Evolutionary conservation across 225 moss, liverwort and hornwort species (phyloP).

Genomic region (Physcomitrellopsis africana): DNA sequence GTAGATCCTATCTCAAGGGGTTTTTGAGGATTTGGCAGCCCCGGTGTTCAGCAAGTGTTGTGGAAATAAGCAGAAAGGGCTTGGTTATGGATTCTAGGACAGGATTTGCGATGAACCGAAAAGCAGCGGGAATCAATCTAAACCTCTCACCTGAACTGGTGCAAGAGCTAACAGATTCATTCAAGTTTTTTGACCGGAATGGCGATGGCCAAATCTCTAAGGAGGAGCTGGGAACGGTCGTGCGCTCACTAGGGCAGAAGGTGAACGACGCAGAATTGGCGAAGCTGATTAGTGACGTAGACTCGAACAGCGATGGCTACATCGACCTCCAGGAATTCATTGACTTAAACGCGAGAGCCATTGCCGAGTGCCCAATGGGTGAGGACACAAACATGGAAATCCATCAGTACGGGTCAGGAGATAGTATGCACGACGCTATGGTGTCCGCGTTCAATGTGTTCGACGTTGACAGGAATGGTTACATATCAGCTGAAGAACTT

Average conservation of each 20-base stretch:
- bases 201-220: slow-evolving; percentile 71
- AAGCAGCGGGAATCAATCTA: slow-evolving; percentile 33
- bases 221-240: slow-evolving; percentile 63
- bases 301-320: slow-evolving; percentile 66
- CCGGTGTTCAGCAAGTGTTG: too few species aligned
- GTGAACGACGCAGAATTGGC: slow-evolving; percentile 54
- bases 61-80: background rate
- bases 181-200: slow-evolving; percentile 66
- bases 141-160: slow-evolving; percentile 49
- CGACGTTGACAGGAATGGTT: slow-evolving; percentile 62
- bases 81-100: slow-evolving; percentile 33
- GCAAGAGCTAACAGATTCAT: slow-evolving; percentile 76
- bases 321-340: slow-evolving; percentile 79
- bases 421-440: slow-evolving; percentile 42
- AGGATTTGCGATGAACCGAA: background rate
- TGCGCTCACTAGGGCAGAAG: slow-evolving; percentile 69
- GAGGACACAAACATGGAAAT: background rate
- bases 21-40: background rate
- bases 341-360: slow-evolving; percentile 54
- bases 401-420: background rate
- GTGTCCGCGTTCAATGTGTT: slow-evolving; percentile 77
- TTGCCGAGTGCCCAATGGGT: slow-evolving; percentile 19
- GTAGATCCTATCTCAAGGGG: background rate
- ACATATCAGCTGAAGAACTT: slow-evolving; percentile 72
- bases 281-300: slow-evolving; percentile 64